Evolutionary conservation across 352 stramenopile species (phyloP).

Genomic region (Elongisporangium anandrum): DNA sequence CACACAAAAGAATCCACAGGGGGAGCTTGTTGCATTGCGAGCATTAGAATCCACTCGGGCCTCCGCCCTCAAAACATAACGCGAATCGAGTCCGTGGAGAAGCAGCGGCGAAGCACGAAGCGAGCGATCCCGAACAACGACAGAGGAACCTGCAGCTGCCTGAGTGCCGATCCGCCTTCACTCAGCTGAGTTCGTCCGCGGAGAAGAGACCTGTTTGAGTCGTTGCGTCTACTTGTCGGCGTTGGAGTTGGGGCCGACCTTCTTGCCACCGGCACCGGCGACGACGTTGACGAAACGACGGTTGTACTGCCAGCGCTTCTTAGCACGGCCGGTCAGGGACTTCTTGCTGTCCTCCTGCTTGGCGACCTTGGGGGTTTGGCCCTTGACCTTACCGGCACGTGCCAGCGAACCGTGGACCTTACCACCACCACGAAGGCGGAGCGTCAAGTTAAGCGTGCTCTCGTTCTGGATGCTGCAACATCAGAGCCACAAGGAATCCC

Average conservation of each 20-base stretch:
- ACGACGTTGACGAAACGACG: slow-evolving; percentile 99
- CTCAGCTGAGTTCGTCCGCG: neutral
- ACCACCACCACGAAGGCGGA: slow-evolving; percentile 93
- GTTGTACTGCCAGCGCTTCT: slow-evolving; percentile 99
- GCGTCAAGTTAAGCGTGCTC: slow-evolving; percentile 94
- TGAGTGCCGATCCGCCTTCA: neutral
- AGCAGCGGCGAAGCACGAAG: slow-evolving; percentile 8
- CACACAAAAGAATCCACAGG: neutral
- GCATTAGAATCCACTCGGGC: neutral
- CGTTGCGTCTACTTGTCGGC: slow-evolving; percentile 82
- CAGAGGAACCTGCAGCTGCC: neutral
- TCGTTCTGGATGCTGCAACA: slow-evolving; percentile 92
- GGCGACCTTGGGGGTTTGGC: slow-evolving; percentile 99
- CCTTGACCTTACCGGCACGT: slow-evolving; percentile 99
- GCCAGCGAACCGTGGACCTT: slow-evolving; percentile 99
- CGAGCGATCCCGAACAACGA: slow-evolving; percentile 10
- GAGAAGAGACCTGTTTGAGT: slow-evolving; percentile 6
- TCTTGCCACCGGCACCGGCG: slow-evolving; percentile 95
- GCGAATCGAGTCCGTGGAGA: neutral
- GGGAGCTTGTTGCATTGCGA: neutral
- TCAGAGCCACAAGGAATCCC: neutral
- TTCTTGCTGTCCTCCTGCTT: slow-evolving; percentile 99
- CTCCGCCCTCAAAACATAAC: slow-evolving; percentile 1
- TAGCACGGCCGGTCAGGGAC: slow-evolving; percentile 95
- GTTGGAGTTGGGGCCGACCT: slow-evolving; percentile 98